Evolutionary conservation across 2,329 filamentous ascomycete species (phyloP), one percentile per base, ranked within the genome.

Genomic region (Paraphoma sp.): DNA sequence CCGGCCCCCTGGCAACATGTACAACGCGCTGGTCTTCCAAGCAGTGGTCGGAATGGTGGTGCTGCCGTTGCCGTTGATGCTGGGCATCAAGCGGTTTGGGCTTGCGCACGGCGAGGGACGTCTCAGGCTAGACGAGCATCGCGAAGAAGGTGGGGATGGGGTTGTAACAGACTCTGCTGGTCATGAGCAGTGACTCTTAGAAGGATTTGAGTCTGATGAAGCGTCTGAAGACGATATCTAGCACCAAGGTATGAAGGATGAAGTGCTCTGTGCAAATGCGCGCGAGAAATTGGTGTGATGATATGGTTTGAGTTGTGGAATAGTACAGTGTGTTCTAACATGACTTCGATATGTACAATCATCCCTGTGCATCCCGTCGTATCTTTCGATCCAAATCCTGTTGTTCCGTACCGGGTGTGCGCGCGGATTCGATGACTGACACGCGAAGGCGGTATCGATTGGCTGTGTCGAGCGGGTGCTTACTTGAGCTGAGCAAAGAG

Each of bases 401-500:
- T 57, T 53, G 54, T 58, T 58, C 66, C 57, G 29, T 43, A 45
- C 60, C 49, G 40, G 56, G 60, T 60, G 51, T 56, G 45, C 51
- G 46, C 33, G 33, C 33, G 56, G 56, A 60, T 49, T 57, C 42
- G 59, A 54, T 57, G 52, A 57, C 48, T 36, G 33, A 36, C 33
- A 36, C 33, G 33, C 3, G 48, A 53, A 51, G 48, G 56, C 54
- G 55, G 54, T 54, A 55, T 50, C 41, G 49, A 49, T 46, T 52
- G 56, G 33, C 51, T 59, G 46, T 33, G 23, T 42, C 6, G 47
- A 10, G 23, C 33, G 33, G 50, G 30, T 29, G 44, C 72, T 86
- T 96, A 98, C 87, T 94, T 96, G 79, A 98, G 90, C 81, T 88
- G 83, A 66, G 89, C 86, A 87, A 92, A 99, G 74, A 99, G 90